Evolutionary conservation across 352 stramenopile species (phyloP).

Genomic region (Phytophthora megakarya): DNA sequence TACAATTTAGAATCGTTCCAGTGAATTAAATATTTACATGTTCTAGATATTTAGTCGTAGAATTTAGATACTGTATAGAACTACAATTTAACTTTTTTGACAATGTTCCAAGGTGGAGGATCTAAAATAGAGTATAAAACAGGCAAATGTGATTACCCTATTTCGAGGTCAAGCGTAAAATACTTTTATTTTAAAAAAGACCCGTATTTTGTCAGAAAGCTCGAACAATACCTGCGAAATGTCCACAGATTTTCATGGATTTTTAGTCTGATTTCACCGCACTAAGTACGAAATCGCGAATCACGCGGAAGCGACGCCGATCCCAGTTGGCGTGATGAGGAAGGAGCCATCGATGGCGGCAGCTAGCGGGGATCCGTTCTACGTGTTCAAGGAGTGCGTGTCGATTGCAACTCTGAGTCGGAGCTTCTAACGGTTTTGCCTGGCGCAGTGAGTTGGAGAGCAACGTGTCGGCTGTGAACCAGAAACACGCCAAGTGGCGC

Average conservation of each 20-base stretch:
- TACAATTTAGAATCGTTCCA: too few species aligned
- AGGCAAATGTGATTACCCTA: too few species aligned
- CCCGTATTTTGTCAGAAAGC: too few species aligned
- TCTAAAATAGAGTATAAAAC: too few species aligned
- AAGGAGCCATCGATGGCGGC: slow-evolving; percentile 34
- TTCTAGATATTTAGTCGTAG: too few species aligned
- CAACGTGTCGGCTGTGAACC: slow-evolving; percentile 76
- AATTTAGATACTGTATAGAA: too few species aligned
- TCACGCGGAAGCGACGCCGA: slow-evolving; percentile 16
- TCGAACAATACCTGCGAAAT: not conserved
- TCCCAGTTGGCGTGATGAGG: slow-evolving; percentile 30
- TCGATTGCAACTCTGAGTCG: not conserved
- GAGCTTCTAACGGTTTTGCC: not conserved
- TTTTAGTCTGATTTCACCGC: slow-evolving; percentile 49
- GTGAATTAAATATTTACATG: too few species aligned
- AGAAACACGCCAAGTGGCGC: slow-evolving; percentile 75
- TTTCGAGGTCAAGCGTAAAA: too few species aligned
- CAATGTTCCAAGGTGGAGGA: too few species aligned
- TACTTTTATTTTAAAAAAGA: too few species aligned
- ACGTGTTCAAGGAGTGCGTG: slow-evolving; percentile 84
- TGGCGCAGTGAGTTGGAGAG: slow-evolving; percentile 78
- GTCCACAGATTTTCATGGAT: not conserved
- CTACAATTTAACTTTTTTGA: too few species aligned
- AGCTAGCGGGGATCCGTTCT: slow-evolving; percentile 77
- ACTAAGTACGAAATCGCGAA: slow-evolving; percentile 15